These are phyloP conservation scores for Nannochloris sp. DNA, from an alignment of 139 green algal genomes.

Conservation along the genomic window DNA sequence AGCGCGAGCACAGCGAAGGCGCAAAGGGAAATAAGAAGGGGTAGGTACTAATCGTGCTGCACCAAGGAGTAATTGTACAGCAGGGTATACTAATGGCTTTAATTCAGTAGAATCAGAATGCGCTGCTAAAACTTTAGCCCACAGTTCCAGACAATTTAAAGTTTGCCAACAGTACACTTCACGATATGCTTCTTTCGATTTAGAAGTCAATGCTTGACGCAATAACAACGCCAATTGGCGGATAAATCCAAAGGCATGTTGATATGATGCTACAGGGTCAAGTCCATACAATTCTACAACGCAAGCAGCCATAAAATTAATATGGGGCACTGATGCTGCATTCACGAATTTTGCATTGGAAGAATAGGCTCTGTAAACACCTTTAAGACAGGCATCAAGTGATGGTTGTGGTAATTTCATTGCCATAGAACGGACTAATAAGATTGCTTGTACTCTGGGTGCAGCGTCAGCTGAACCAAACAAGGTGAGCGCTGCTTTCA, in stretches of 20 bases:
- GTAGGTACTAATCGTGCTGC: slow-evolving; percentile 77
- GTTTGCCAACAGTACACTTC: slow-evolving; percentile 84
- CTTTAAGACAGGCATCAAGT: slow-evolving; percentile 66
- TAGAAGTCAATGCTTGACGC: slow-evolving; percentile 70
- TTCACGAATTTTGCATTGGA: slow-evolving; percentile 85
- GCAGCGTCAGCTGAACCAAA: slow-evolving; percentile 58
- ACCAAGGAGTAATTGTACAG: slow-evolving; percentile 69
- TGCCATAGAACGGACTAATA: slow-evolving; percentile 78
- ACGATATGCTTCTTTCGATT: slow-evolving; percentile 77
- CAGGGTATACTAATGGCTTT: slow-evolving; percentile 77
- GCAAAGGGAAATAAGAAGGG: slow-evolving; percentile 82
- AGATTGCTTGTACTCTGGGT: slow-evolving; percentile 67
- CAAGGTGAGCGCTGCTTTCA: slow-evolving; percentile 62
- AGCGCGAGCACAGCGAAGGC: slow-evolving; percentile 54
- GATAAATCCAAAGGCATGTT: slow-evolving; percentile 74
- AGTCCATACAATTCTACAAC: slow-evolving; percentile 78
- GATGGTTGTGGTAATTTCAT: slow-evolving; percentile 48
- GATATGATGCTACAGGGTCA: slow-evolving; percentile 56
- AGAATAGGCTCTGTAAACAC: slow-evolving; percentile 69
- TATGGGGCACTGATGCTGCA: slow-evolving; percentile 49
- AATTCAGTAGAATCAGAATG: slow-evolving; percentile 48
- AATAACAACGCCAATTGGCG: slow-evolving; percentile 79
- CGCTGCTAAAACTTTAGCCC: slow-evolving; percentile 56
- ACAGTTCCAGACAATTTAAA: slow-evolving; percentile 87
- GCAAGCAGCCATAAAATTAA: slow-evolving; percentile 83